These are phyloP conservation scores for Novymonas esmeraldas DNA, from an alignment of 208 protist genomes.

Conservation along the genomic window DNA sequence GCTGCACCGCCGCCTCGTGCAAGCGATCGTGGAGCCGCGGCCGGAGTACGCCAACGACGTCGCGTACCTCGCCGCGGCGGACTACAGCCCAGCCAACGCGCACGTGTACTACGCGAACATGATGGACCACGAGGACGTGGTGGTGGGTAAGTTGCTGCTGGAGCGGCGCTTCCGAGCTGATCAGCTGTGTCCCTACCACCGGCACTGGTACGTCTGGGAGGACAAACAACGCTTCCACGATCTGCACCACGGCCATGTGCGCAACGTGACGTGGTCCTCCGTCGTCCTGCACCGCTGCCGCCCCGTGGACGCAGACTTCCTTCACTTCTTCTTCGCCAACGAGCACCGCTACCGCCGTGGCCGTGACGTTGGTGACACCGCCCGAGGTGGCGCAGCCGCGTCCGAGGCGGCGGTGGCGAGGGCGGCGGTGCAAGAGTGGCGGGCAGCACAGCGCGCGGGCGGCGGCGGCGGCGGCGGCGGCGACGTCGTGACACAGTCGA, in stretches of 20 bases:
- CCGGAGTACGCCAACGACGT: slow-evolving; percentile 16
- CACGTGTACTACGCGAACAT: slow-evolving; percentile 12
- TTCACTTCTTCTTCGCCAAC: slow-evolving; percentile 19
- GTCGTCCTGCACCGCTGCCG: slow-evolving; percentile 12
- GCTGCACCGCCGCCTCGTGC: slow-evolving; percentile 19
- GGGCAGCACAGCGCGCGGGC: background rate
- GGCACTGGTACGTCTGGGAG: slow-evolving; percentile 17
- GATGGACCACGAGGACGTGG: slow-evolving; percentile 29
- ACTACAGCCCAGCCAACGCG: background rate
- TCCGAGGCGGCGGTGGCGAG: background rate
- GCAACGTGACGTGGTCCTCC: slow-evolving; percentile 26
- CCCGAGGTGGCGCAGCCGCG: background rate
- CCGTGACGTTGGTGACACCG: background rate
- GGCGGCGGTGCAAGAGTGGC: background rate
- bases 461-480: background rate
- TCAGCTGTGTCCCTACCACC: background rate
- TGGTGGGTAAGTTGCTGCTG: slow-evolving; percentile 18
- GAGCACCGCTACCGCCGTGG: background rate
- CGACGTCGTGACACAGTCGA: background rate
- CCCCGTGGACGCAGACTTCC: slow-evolving; percentile 1
- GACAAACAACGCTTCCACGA: slow-evolving; percentile 19
- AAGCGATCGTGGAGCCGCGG: slow-evolving; percentile 6
- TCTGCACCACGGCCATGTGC: slow-evolving; percentile 6
- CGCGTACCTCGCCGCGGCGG: slow-evolving; percentile 3
- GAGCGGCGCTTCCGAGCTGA: background rate